phyloP scores from a whole-genome alignment of 2,329 filamentous ascomycete species.

The Fusarium marasasianum region DNA sequence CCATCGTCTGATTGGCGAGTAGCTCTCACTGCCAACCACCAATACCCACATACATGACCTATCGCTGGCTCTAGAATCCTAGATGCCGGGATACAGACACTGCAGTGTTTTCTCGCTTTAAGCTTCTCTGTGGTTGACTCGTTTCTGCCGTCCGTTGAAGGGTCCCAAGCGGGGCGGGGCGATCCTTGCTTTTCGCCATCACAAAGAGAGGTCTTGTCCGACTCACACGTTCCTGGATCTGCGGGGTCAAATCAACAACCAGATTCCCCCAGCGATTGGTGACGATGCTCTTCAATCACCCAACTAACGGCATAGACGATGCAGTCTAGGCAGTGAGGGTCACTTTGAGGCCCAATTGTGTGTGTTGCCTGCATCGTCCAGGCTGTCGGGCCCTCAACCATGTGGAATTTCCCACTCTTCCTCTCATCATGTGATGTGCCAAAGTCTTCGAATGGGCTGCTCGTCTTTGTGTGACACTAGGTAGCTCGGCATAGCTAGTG shows the following conservation, averaged over 20 bases:
- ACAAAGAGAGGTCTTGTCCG: constrained; percentile 16
- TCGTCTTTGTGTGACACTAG: constrained; percentile 25
- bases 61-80: constrained; percentile 15
- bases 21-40: constrained; percentile 30
- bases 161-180: constrained; percentile 26
- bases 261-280: constrained; percentile 9
- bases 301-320: constrained; percentile 7
- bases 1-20: constrained; percentile 35
- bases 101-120: constrained; percentile 9
- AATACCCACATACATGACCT: constrained; percentile 24
- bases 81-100: constrained; percentile 16
- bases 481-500: constrained; percentile 10
- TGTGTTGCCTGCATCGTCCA: constrained; percentile 28
- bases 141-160: neutral
- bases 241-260: neutral
- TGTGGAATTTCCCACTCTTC: constrained; percentile 10
- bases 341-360: constrained; percentile 36
- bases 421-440: constrained; percentile 33
- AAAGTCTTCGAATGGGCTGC: constrained; percentile 27
- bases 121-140: constrained; percentile 16
- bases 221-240: constrained; percentile 32
- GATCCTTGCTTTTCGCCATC: constrained; percentile 19
- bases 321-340: neutral
- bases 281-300: constrained; percentile 1
- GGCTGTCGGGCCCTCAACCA: constrained; percentile 24